phyloP scores from a whole-genome alignment of 495 filamentous ascomycete species.

The Xylaria bambusicola region DNA sequence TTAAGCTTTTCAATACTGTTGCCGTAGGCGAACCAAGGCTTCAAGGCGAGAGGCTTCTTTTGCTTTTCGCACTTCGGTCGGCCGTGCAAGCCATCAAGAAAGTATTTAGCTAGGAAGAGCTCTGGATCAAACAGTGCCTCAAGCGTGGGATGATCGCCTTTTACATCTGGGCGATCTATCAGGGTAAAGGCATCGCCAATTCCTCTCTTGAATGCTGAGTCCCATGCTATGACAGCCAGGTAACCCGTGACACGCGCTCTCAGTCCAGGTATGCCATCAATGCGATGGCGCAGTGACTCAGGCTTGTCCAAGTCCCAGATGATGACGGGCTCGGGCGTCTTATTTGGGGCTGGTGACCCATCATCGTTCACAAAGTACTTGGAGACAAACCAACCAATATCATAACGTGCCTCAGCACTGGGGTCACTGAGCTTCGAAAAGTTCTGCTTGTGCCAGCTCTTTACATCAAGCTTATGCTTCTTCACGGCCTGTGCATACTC shows the following conservation, averaged over 20 bases:
- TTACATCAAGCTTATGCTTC: not conserved
- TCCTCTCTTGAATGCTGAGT: not conserved
- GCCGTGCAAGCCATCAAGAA: conserved; percentile 22
- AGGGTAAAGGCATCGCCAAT: not conserved
- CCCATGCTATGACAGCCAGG: conserved; percentile 6
- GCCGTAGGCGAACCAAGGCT: not conserved
- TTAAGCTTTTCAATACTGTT: not conserved
- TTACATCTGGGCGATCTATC: conserved; percentile 12
- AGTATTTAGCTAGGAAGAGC: conserved; percentile 29
- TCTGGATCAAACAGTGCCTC: conserved; percentile 16
- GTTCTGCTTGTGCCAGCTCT: conserved; percentile 7
- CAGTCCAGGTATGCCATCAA: conserved; percentile 3
- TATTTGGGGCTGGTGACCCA: conserved; percentile 1
- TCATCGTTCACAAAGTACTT: conserved; percentile 11
- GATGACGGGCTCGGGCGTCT: conserved; percentile 3
- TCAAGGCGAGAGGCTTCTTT: conserved; percentile 3
- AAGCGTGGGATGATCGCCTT: not conserved
- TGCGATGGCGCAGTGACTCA: not conserved
- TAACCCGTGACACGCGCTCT: not conserved
- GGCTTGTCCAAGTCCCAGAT: not conserved
- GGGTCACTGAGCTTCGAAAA: conserved; percentile 4
- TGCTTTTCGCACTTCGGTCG: conserved; percentile 11
- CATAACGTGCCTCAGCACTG: conserved; percentile 11
- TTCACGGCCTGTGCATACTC: not conserved
- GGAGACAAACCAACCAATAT: conserved; percentile 3